These are phyloP conservation scores for Iris pallida DNA, from an alignment of 116 monocot species.

Conservation along the genomic window DNA sequence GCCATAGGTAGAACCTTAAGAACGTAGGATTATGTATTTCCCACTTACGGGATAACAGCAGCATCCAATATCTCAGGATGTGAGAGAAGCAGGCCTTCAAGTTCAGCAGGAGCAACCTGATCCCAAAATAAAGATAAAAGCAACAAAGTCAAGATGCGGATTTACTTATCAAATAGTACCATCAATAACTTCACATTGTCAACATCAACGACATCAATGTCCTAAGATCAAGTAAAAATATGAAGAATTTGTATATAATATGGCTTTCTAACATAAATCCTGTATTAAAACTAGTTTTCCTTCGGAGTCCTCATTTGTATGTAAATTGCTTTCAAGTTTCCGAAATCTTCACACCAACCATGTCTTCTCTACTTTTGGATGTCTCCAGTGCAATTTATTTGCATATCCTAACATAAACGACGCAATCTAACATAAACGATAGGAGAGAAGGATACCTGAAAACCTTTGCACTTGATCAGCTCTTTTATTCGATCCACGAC, in stretches of 20 bases:
- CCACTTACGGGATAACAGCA: constrained; percentile 86
- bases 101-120: constrained; percentile 93
- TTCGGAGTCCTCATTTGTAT: not conserved
- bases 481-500: constrained; percentile 88
- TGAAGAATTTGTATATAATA: not conserved
- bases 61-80: constrained; percentile 88
- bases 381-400: not conserved
- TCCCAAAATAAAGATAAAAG: not conserved
- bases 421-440: not conserved
- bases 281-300: not conserved
- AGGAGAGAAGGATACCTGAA: constrained; percentile 39
- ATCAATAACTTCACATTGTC: too few species aligned
- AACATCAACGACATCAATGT: not conserved
- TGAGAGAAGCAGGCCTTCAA: constrained; percentile 83
- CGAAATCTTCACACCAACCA: not conserved
- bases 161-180: too few species aligned
- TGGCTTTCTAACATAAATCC: not conserved
- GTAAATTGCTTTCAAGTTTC: not conserved
- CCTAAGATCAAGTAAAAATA: not conserved
- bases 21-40: not conserved
- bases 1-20: not conserved
- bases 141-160: not conserved
- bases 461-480: constrained; percentile 82
- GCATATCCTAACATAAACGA: too few species aligned
- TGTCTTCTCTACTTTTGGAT: not conserved